Evolutionary conservation across 75 land plant species (phyloP), one percentile per base, ranked within the genome.

Genomic region (Gnetum montanum): DNA sequence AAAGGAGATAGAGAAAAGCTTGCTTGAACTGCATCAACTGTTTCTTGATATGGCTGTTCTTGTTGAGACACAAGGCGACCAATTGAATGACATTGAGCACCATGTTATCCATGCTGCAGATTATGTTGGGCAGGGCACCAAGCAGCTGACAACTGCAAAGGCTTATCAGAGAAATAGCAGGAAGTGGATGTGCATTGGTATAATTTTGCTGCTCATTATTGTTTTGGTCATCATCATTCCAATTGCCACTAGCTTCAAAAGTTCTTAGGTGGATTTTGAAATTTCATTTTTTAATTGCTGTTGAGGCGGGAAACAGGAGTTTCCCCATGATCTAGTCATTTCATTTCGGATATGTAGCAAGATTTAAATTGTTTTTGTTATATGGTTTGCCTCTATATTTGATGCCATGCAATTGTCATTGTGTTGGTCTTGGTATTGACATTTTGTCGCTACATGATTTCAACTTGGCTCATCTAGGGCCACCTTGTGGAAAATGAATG

Each of bases 1-100:
- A 25, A 77, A 65, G 54, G 86, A 82, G 40, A 57, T 85, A 38
- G 89, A 85, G 64, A 64, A 51, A 74, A 81, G 64, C 52, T 68
- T 90, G 55, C 58, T 76, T 40, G 88, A 90, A 38, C 63, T 89
- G 50, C 83, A 89, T 63, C 88, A 84, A 63, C 65, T 84, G 24
- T 84, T 84, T 62, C 54, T 85, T 44, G 89, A 85, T 69, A 82
- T 85, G 86, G 66, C 79, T 8, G 86, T 68, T 0, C 58, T 85
- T 59, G 89, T 85, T 23, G 74, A 85, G 52, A 59, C 71, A 3
- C 89, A 85, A 47, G 89, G 89, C 15, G 75, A 85, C 60, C 81
- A 85, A 37, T 45, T 85, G 22, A 68, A 85, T 43, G 78, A 81
- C 69, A 85, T 85, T 44, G 82, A 81, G 67, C 67, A 68, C 52